phyloP scores from a whole-genome alignment of 352 stramenopile species.

The Phytophthora citricola region DNA sequence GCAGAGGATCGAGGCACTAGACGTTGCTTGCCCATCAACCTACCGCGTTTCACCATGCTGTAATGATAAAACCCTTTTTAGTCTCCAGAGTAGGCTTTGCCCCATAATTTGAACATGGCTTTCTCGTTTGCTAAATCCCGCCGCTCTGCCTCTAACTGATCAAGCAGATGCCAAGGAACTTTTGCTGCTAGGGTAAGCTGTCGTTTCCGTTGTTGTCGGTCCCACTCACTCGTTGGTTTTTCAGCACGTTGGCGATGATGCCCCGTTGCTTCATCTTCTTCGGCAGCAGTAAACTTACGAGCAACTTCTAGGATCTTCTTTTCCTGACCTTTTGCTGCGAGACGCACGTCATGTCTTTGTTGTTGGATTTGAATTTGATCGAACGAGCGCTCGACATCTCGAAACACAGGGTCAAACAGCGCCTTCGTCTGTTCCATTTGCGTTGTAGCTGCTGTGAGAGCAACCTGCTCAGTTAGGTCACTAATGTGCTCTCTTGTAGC shows the following conservation, averaged over 20 bases:
- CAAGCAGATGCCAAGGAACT: constrained; percentile 76
- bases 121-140: constrained; percentile 63
- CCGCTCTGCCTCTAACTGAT: constrained; percentile 61
- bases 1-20: constrained; percentile 41
- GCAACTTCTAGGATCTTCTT: background rate
- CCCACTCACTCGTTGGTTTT: constrained; percentile 7
- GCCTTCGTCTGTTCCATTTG: constrained; percentile 68
- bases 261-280: constrained; percentile 6
- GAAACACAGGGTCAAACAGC: constrained; percentile 74
- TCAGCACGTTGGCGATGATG: constrained; percentile 1
- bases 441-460: constrained; percentile 45
- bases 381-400: constrained; percentile 57
- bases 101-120: constrained; percentile 64
- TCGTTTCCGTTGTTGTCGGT: constrained; percentile 43
- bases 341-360: constrained; percentile 23
- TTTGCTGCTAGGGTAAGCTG: constrained; percentile 49
- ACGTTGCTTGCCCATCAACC: constrained; percentile 5
- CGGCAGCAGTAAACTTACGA: background rate
- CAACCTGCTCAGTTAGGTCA: constrained; percentile 55
- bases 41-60: constrained; percentile 1
- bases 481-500: constrained; percentile 38
- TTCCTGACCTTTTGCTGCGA: constrained; percentile 13
- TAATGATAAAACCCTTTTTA: constrained; percentile 15
- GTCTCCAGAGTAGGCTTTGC: constrained; percentile 30
- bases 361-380: constrained; percentile 49